phyloP scores from a whole-genome alignment of 352 stramenopile genomes.

The Globisporangium mamillatum region DNA sequence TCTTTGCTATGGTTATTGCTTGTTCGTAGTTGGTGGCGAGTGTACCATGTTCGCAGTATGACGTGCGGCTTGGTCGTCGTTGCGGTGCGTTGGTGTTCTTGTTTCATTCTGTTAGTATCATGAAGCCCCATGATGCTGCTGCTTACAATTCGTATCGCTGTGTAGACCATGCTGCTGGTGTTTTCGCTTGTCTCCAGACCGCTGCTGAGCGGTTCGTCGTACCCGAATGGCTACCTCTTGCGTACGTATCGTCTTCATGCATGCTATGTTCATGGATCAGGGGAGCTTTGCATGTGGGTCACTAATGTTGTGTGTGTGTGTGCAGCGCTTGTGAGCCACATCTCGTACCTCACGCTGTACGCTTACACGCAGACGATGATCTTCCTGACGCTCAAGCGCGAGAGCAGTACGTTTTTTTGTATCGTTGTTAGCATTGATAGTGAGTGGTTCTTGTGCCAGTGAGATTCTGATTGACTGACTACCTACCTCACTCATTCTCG shows the following conservation, averaged over 20 bases:
- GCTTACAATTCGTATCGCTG: neutral
- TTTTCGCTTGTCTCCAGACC: constrained; percentile 45
- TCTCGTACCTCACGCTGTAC: constrained; percentile 53
- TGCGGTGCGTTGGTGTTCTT: constrained; percentile 32
- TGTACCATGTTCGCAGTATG: constrained; percentile 48
- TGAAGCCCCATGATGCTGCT: neutral
- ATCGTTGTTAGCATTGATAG: constrained; percentile 1
- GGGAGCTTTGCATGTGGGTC: neutral
- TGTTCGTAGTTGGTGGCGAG: constrained; percentile 32
- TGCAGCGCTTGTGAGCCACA: constrained; percentile 41
- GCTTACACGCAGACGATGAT: constrained; percentile 78
- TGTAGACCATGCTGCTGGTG: constrained; percentile 37
- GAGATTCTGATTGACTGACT: neutral
- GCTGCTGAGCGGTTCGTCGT: constrained; percentile 29
- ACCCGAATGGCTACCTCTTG: constrained; percentile 42
- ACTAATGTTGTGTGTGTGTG: neutral
- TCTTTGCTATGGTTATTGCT: neutral
- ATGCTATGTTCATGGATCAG: no score
- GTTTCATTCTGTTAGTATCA: neutral
- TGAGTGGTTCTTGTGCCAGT: neutral
- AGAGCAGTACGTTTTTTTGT: constrained; percentile 24
- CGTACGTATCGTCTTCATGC: constrained; percentile 20
- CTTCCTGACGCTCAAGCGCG: constrained; percentile 63
- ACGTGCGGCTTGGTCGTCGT: constrained; percentile 31
- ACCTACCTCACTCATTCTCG: no score